Conservation (phyloP, 495 filamentous ascomycete genomes). For the Beverwykella pulmonaria region DNA sequence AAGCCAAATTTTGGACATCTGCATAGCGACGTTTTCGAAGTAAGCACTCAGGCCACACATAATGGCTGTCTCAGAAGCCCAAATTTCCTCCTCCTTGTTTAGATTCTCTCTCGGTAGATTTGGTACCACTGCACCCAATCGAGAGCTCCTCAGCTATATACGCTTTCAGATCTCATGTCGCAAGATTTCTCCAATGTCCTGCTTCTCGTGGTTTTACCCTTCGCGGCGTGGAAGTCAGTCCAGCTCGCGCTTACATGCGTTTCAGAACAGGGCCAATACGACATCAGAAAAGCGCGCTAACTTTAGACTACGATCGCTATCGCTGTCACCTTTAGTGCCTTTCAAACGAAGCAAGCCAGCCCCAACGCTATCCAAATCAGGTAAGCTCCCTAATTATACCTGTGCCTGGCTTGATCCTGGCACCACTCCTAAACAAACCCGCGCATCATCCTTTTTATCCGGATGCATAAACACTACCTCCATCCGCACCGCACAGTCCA, state of each 20-base stretch:
- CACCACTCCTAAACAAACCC: not conserved
- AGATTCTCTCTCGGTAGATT: not conserved
- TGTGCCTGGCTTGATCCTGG: not conserved
- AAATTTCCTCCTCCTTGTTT: not conserved
- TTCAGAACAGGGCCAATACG: not conserved
- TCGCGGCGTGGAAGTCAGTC: not conserved
- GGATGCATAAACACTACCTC: constrained; percentile 6
- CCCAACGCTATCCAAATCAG: not conserved
- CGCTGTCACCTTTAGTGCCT: not conserved
- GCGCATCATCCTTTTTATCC: constrained; percentile 12
- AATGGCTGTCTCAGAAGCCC: not conserved
- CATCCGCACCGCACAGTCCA: not conserved
- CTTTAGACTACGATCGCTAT: not conserved
- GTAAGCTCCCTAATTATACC: not conserved
- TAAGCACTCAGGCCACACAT: not conserved
- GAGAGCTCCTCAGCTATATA: not conserved
- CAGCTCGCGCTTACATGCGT: not conserved
- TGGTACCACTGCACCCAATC: not conserved
- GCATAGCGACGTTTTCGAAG: not conserved
- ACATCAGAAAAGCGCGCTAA: not conserved
- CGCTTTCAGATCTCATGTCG: not conserved
- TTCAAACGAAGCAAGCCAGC: not conserved
- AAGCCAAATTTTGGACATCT: not conserved
- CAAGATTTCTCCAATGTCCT: not conserved
- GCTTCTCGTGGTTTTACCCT: not conserved